Conservation (phyloP, 2,329 filamentous ascomycete species). For the Colletotrichum sp. region DNA sequence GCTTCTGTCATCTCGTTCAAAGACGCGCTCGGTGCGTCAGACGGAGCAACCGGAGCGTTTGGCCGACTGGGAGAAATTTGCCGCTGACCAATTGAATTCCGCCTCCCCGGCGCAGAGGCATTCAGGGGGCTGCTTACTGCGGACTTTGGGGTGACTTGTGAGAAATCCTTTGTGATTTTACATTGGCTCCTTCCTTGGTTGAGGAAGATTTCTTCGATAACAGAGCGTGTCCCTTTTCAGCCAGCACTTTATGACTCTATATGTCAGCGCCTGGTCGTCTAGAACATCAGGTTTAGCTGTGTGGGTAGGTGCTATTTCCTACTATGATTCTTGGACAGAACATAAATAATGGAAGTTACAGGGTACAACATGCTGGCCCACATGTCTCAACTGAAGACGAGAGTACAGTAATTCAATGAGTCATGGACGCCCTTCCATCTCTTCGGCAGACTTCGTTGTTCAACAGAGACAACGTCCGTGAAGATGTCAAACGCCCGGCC, state of each 20-base stretch:
- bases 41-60: background rate
- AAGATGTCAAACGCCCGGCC: background rate
- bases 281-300: too few species aligned
- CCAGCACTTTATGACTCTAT: fast-evolving
- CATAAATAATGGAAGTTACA: background rate
- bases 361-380: background rate
- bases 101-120: background rate
- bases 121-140: background rate
- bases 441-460: too few species aligned
- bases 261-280: fast-evolving
- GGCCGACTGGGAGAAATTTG: background rate
- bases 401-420: background rate
- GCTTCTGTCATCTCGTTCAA: background rate
- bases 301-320: background rate
- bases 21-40: background rate
- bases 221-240: fast-evolving
- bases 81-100: background rate
- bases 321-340: background rate
- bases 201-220: background rate
- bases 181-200: background rate
- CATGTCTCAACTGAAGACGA: background rate
- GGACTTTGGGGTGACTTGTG: background rate
- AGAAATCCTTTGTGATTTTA: background rate
- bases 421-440: fast-evolving
- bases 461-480: background rate